Evolutionary conservation across 83 land plant genomes (phyloP).

Genomic region (Larix sibirica): DNA sequence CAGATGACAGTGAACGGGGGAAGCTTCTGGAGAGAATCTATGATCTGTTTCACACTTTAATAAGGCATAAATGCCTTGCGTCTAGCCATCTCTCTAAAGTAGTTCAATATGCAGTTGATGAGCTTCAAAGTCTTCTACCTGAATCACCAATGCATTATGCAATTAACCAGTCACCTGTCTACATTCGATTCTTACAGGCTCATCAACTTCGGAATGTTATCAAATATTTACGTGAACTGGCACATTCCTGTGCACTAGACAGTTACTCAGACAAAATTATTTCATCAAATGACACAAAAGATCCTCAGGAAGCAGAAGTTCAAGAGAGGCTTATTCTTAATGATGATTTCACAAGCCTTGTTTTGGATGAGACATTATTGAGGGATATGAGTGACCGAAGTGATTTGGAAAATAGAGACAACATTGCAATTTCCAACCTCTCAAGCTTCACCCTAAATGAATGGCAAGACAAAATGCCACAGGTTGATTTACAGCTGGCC

Average conservation of each 20-base stretch:
- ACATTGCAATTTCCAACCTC: not conserved
- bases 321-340: conserved; percentile 53
- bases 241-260: conserved; percentile 64
- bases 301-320: conserved; percentile 22
- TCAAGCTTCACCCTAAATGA: not conserved
- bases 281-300: conserved; percentile 10
- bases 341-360: conserved; percentile 49
- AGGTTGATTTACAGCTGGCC: conserved; percentile 41
- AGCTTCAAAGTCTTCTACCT: conserved; percentile 57
- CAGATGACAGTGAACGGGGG: conserved; percentile 63
- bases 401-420: not conserved
- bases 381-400: conserved; percentile 8
- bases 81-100: conserved; percentile 72
- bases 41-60: conserved; percentile 43
- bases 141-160: conserved; percentile 54
- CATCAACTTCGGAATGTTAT: conserved; percentile 61
- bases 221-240: conserved; percentile 76
- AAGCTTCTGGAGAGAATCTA: conserved; percentile 77
- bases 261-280: conserved; percentile 43
- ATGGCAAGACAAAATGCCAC: conserved; percentile 14
- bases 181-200: conserved; percentile 70
- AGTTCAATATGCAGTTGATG: conserved; percentile 72
- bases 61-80: conserved; percentile 68
- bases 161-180: conserved; percentile 61
- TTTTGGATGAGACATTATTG: conserved; percentile 56